phyloP scores from a whole-genome alignment of 1,284 basidiomycete species.

The Peniophora sp. region DNA sequence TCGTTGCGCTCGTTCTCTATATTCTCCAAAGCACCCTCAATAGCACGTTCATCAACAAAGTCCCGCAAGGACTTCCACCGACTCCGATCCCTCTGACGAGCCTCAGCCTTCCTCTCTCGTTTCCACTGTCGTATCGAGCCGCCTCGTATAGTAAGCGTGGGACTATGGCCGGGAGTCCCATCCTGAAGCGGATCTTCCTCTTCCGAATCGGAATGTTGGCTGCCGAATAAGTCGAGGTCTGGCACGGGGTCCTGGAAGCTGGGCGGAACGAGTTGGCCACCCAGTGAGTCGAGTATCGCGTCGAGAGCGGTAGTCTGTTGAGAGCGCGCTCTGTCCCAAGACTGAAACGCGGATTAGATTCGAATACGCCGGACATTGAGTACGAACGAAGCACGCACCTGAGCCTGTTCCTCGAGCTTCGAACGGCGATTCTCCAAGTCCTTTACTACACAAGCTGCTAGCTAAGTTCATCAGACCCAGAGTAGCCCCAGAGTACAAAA shows the following conservation, averaged over 20 bases:
- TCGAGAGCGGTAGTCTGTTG: constrained; percentile 58
- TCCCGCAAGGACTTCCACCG: constrained; percentile 75
- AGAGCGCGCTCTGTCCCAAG: constrained; percentile 58
- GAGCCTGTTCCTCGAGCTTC: constrained; percentile 48
- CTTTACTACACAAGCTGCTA: constrained; percentile 64
- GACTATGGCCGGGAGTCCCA: constrained; percentile 18
- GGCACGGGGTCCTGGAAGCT: constrained; percentile 61
- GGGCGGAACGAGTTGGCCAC: constrained; percentile 62
- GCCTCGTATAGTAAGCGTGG: constrained; percentile 18
- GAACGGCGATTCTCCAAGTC: constrained; percentile 62
- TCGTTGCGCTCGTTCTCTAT: constrained; percentile 59
- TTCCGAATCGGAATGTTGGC: constrained; percentile 53
- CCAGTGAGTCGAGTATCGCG: constrained; percentile 58
- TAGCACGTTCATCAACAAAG: constrained; percentile 72
- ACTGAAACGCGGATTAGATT: constrained; percentile 28
- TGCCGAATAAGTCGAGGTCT: constrained; percentile 68
- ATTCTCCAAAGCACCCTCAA: constrained; percentile 64
- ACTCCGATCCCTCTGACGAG: constrained; percentile 34
- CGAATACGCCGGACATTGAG: background rate
- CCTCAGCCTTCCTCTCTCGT: constrained; percentile 19
- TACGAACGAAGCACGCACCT: constrained; percentile 32
- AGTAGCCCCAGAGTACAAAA: background rate
- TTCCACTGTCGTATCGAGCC: constrained; percentile 5
- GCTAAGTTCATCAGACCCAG: constrained; percentile 27
- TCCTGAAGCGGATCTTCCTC: constrained; percentile 11